Evolutionary conservation across 1,284 basidiomycete genomes (phyloP), one percentile per base, ranked within the genome.

Genomic region (Afroboletus lepidellus): DNA sequence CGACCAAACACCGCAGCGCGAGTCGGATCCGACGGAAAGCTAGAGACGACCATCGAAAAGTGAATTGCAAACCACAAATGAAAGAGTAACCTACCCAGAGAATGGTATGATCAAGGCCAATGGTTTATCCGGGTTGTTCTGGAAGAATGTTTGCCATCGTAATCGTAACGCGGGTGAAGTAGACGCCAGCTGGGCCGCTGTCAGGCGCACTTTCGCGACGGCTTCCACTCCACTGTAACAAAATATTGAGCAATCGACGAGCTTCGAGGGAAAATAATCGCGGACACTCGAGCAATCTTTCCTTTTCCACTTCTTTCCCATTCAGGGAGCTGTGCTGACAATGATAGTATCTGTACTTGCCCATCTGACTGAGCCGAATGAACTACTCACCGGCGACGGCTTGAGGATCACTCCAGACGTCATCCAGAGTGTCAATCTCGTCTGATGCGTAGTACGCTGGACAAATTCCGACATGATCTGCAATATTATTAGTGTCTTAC

Each of bases 211-310:
- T 56, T 75, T 79, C 34, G 70, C 60, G 3, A 70, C 64, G 8
- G 64, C 69, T 57, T 76, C 74, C 2, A 70, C 29, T 13, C 65
- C 72, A 52, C 76, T 77, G 41, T 38, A 5, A 43, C n/a, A 3
- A 23, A n/a, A 16, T 21, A n/a, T 12, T 41, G 21, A 53, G 54
- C 3, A 38, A 48, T 2, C 9, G 8, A 39, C 1, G 1, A 18
- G 0, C 21, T 6, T 9, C 24, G 3, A 15, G 30, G 6, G n/a
- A 58, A 29, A 20, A 32, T 0, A 9, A n/a, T 21, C 5, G 50
- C 70, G 41, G 18, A 83, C 81, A 80, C 83, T 57, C 75, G 67
- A 0, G 78, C 74, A 59, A 83, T 71, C 32, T 78, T 53, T 7
- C 80, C 80, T 29, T 70, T 71, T 4, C 79, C 79, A 7, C 70